Evolutionary conservation across 1,139 yeast genomes (phyloP), one percentile per base, ranked within the genome.

Genomic region (Pichia sp.): DNA sequence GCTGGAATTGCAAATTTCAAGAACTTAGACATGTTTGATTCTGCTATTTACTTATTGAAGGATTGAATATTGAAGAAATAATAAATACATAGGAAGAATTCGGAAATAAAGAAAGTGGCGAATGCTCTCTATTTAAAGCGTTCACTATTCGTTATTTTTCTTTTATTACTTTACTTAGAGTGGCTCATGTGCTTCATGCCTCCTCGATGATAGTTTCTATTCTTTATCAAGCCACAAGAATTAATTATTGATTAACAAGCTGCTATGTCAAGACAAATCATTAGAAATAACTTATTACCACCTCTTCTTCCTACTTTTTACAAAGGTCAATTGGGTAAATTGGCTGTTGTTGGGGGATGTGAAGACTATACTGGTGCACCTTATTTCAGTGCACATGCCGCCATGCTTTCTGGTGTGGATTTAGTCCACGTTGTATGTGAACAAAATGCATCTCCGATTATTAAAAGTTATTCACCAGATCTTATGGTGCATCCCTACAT

Each of bases 341-440:
- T 92, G 4, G 89, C 83, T 7, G 88, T 92, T 0, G 77, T 92
- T 51, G 98, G 98, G 11, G 98, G 98, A 1, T 83, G 94, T 64
- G 94, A 86, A 63, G 97, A 90, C 61, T 88, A 86, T 64, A 90
- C 97, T 0, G 98, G 98, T 0, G 98, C 98, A 0, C 98, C 98
- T 2, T 92, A 74, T 68, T 92, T 92, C 64, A 77, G 95, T 31
- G 84, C 94, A 10, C 83, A 86, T 62, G 86, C 96, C 1, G 79
- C 95, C 1, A 86, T 95, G 2, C 68, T 85, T 34, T 75, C 85
- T 44, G 98, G 98, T 0, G 86, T 92, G 40, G 98, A 92, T 62
- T 72, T 92, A 70, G 79, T 92, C 34, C 97, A 92, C 66, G 75
- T 92, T 6, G 74, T 92, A 8, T 90, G 97, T 67, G 96, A 88